A percentile compares a stretch with the other conserved stretches of the same genome.
Conservation (phyloP, 495 filamentous ascomycete genomes). For the Tirmania nivea region DNA sequence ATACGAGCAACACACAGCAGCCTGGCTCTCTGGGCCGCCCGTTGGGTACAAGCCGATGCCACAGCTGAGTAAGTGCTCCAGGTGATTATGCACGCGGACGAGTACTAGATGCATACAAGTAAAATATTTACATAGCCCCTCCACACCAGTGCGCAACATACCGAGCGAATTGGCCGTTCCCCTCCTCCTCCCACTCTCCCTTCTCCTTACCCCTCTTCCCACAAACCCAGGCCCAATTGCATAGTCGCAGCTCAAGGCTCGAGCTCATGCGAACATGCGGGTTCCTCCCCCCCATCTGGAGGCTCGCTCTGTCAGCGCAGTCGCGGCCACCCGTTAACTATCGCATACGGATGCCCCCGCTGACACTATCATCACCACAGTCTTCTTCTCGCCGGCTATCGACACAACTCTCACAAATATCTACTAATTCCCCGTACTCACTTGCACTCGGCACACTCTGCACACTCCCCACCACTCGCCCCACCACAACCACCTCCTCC, state of each 20-base stretch:
- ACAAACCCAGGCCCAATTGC: constrained; percentile 23
- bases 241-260: constrained; percentile 25
- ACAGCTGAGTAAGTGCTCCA: no score
- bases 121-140: no score
- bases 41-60: no score
- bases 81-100: no score
- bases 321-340: constrained; percentile 15
- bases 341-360: neutral
- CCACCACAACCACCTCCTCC: neutral
- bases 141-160: no score
- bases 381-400: neutral
- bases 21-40: no score
- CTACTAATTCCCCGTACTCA: neutral
- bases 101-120: no score
- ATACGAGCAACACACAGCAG: no score
- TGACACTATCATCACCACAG: neutral
- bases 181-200: no score
- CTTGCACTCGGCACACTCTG: neutral
- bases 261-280: constrained; percentile 22
- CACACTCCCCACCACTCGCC: neutral
- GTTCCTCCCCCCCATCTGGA: constrained; percentile 14
- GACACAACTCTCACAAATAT: neutral
- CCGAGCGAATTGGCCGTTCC: no score
- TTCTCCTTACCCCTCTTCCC: no score
- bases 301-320: constrained; percentile 23